These are phyloP conservation scores for Laetiporus sulphureus DNA, from an alignment of 1,284 basidiomycete species.

Conservation along the genomic window DNA sequence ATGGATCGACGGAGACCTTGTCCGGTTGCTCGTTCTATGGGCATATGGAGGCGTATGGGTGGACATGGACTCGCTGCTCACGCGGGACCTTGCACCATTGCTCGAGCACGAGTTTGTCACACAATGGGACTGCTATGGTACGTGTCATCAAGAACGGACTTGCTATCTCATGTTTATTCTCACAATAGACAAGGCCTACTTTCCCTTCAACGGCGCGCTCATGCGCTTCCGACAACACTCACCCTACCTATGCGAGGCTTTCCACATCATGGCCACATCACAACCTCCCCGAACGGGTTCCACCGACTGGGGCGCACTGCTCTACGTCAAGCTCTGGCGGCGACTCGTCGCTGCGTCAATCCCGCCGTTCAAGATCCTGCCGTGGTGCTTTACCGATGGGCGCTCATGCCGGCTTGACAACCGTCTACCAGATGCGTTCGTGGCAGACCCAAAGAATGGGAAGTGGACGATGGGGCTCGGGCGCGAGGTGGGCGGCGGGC, in stretches of 20 bases:
- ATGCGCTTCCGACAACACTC: conserved; percentile 88
- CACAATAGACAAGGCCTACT: conserved; percentile 73
- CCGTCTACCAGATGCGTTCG: conserved; percentile 85
- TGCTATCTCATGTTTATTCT: background rate
- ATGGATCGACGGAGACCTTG: conserved; percentile 91
- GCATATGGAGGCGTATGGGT: conserved; percentile 88
- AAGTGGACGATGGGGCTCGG: conserved; percentile 49
- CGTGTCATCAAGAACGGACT: conserved; percentile 20
- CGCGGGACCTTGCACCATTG: conserved; percentile 75
- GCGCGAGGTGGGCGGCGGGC: conserved; percentile 54
- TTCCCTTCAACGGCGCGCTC: conserved; percentile 84
- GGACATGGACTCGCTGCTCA: conserved; percentile 91
- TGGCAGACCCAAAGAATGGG: conserved; percentile 49
- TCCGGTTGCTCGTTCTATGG: conserved; percentile 85
- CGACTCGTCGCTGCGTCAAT: conserved; percentile 67
- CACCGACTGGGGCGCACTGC: conserved; percentile 87
- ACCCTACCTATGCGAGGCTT: conserved; percentile 92
- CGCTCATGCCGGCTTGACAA: conserved; percentile 88
- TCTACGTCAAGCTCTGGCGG: conserved; percentile 86
- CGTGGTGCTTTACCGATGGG: conserved; percentile 89
- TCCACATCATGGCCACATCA: conserved; percentile 80
- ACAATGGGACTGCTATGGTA: conserved; percentile 96
- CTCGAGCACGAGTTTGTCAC: conserved; percentile 91
- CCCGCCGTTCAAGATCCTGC: conserved; percentile 84
- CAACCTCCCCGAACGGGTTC: conserved; percentile 69